phyloP scores from a whole-genome alignment of 1,284 basidiomycete genomes.

The Marasmius oreades region DNA sequence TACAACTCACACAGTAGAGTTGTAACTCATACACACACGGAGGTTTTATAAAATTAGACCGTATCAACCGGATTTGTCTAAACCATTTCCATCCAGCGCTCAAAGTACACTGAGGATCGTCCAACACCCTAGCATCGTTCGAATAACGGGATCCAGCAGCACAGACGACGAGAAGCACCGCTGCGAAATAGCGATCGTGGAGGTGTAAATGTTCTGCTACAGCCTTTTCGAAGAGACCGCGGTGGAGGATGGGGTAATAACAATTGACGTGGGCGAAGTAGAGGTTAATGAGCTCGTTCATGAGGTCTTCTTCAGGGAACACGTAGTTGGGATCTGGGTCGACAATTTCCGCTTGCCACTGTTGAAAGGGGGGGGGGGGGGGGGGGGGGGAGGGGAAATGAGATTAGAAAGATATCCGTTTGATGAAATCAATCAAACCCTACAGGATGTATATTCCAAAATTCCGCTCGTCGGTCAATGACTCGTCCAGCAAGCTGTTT shows the following conservation, averaged over 20 bases:
- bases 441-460: constrained; percentile 19
- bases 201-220: constrained; percentile 47
- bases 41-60: constrained; percentile 39
- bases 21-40: constrained; percentile 59
- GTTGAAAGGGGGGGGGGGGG: background rate
- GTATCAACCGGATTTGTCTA: constrained; percentile 42
- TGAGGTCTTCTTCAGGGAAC: constrained; percentile 53
- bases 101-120: constrained; percentile 28
- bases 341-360: constrained; percentile 27
- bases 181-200: constrained; percentile 53
- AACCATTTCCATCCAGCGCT: constrained; percentile 57
- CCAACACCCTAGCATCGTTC: constrained; percentile 50
- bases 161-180: constrained; percentile 60
- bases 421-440: background rate
- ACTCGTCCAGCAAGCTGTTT: background rate
- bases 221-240: constrained; percentile 52
- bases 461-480: constrained; percentile 13
- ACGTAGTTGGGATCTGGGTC: constrained; percentile 7
- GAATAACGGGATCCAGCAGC: constrained; percentile 60
- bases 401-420: background rate
- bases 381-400: no score
- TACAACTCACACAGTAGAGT: constrained; percentile 26
- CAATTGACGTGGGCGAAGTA: constrained; percentile 56
- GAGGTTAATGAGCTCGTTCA: constrained; percentile 48
- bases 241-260: constrained; percentile 61